Evolutionary conservation across 352 stramenopile species (phyloP), one percentile per base, ranked within the genome.

Genomic region (Phytophthora hibernalis): DNA sequence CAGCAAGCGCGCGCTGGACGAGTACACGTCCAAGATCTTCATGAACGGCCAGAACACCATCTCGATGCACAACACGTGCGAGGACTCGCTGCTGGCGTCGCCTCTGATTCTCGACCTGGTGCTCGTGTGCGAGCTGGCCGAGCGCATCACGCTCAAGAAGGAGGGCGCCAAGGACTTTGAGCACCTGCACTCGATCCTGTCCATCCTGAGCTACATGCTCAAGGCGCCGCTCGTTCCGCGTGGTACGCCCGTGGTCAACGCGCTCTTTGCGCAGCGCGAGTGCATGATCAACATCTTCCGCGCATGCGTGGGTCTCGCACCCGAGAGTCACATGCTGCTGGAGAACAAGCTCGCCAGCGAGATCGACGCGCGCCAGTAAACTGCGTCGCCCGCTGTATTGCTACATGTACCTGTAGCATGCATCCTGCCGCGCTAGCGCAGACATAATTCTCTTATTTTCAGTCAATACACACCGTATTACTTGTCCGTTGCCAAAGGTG

Each of bases 1-100:
- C 88, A 98, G 90, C 65, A 99, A 99, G 87, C 96, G 98, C 57
- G 98, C 98, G n/a, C 95, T 99, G 79, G 98, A 99, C 69, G 98
- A 99, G 85, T 99, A 99, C 84, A 99, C 97, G 26, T 99, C 91
- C 21, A 98, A 99, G 86, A 99, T 99, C 72, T 99, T 99, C 80
- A 98, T 99, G 97, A 98, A 98, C 58, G 98, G 98, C 61, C 98
- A 92, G 59, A 99, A 99, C 83, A 99, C 98, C n/a, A 99, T 99
- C 79, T 97, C 97, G 26, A 99, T 99, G 97, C 98, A 99, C 92
- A 99, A 99, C 81, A 99, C 97, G 58, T 99, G 98, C 82, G 98
- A 99, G 75, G 98, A 99, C 77, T 99, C 97, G 55, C 80, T 99
- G 21, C 81, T 99, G 45, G 98, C 98, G 24, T 97, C 97, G 61